phyloP scores from a whole-genome alignment of 176 grass and related monocot genomes.

The Themeda triandra region DNA sequence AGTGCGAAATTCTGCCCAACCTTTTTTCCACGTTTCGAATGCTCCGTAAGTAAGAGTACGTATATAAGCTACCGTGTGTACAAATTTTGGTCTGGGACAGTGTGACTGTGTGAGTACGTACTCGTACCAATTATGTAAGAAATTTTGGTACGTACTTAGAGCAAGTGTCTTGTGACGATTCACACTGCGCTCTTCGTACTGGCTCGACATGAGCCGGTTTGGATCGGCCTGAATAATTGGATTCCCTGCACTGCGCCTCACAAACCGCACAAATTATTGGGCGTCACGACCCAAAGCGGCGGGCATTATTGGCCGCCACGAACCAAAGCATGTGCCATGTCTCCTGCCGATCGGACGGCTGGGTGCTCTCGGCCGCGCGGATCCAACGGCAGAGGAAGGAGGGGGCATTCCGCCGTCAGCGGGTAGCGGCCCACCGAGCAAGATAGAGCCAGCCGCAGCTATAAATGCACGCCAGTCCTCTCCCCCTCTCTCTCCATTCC shows the following conservation, averaged over 20 bases:
- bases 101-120: too few species aligned
- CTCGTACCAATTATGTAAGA: too few species aligned
- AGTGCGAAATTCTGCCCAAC: neutral
- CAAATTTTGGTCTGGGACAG: neutral
- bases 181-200: neutral
- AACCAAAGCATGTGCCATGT: constrained; percentile 38
- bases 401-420: neutral
- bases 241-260: neutral
- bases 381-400: neutral
- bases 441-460: neutral
- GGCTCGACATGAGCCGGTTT: neutral
- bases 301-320: constrained; percentile 38
- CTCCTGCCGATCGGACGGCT: neutral
- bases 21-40: neutral
- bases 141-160: too few species aligned
- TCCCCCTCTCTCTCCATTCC: accelerated
- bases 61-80: too few species aligned
- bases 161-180: neutral
- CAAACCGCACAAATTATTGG: constrained; percentile 39
- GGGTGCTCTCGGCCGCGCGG: neutral
- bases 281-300: neutral
- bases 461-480: constrained; percentile 19
- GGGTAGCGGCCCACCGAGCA: neutral
- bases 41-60: neutral
- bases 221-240: constrained; percentile 23